phyloP scores from a whole-genome alignment of 495 filamentous ascomycete genomes.

The Friedmanniomyces simplex region DNA sequence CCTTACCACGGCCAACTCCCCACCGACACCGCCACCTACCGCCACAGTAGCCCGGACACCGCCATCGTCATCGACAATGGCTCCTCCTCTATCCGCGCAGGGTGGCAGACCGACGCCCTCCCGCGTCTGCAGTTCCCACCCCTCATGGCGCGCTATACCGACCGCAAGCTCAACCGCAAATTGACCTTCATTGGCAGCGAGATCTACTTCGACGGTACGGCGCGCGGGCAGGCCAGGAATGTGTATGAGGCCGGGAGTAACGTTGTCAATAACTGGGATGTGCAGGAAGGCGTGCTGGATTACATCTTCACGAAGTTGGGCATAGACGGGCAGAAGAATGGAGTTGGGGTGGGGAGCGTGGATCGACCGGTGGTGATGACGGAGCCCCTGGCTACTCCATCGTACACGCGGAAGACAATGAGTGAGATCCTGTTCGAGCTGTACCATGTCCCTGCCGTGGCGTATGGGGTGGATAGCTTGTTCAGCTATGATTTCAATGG shows the following conservation, averaged over 20 bases:
- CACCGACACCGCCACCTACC: constrained; percentile 52
- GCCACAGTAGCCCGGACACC: constrained; percentile 40
- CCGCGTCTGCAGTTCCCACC: constrained; percentile 75
- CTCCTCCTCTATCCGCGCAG: constrained; percentile 77
- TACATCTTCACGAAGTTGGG: constrained; percentile 89
- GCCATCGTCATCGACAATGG: constrained; percentile 99
- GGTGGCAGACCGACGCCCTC: constrained; percentile 79
- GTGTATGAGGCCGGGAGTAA: constrained; percentile 84
- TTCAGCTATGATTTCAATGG: constrained; percentile 91
- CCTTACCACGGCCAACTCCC: constrained; percentile 65
- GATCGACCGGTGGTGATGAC: constrained; percentile 91
- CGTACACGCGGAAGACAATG: constrained; percentile 84
- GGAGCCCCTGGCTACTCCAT: constrained; percentile 81
- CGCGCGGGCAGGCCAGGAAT: constrained; percentile 77
- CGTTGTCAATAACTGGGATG: constrained; percentile 94
- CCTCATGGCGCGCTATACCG: constrained; percentile 85
- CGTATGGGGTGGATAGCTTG: constrained; percentile 89
- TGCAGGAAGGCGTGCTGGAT: constrained; percentile 85
- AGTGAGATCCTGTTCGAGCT: constrained; percentile 93
- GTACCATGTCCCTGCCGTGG: constrained; percentile 76
- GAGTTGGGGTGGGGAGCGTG: constrained; percentile 59
- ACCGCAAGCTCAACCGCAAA: constrained; percentile 79
- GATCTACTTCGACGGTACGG: constrained; percentile 86
- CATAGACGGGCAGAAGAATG: constrained; percentile 57
- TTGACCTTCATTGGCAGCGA: constrained; percentile 87